Conservation (phyloP, 768 basidiomycete species). For the Candolleomyces eurysporus region DNA sequence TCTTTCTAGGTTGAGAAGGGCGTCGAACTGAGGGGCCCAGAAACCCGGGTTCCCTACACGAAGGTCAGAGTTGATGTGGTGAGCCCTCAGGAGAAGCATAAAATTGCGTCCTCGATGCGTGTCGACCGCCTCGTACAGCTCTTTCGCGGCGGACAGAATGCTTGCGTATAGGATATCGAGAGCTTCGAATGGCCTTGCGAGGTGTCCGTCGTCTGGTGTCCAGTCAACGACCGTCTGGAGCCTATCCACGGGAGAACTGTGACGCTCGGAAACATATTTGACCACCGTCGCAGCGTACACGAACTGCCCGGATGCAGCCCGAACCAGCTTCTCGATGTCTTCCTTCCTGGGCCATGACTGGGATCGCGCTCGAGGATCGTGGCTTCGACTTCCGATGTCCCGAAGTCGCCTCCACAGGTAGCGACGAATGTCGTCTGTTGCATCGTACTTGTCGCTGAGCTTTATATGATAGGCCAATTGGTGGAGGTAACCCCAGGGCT, state of each 20-base stretch:
- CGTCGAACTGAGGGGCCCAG: too few species aligned
- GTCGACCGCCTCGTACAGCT: neutral
- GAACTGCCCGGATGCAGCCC: constrained; percentile 12
- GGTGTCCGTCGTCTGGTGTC: neutral
- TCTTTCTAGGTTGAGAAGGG: too few species aligned
- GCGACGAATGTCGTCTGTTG: neutral
- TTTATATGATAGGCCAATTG: too few species aligned
- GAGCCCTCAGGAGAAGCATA: neutral
- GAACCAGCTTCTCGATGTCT: constrained; percentile 6
- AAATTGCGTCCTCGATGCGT: neutral
- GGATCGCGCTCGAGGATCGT: neutral
- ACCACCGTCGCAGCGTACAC: constrained; percentile 11
- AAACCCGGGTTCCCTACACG: too few species aligned
- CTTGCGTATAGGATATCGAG: constrained; percentile 9
- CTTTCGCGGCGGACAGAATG: constrained; percentile 3
- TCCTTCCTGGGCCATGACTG: constrained; percentile 10
- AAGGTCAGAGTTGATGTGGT: neutral
- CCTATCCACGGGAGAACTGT: neutral
- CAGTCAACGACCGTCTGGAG: neutral
- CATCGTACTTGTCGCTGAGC: constrained; percentile 6
- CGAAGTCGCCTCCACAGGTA: constrained; percentile 2
- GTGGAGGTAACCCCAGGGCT: too few species aligned
- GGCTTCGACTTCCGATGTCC: neutral
- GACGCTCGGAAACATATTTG: constrained; percentile 14
- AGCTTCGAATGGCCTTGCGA: neutral